Conservation (phyloP, 768 basidiomycete species). For the Chalciporus piperatus region DNA sequence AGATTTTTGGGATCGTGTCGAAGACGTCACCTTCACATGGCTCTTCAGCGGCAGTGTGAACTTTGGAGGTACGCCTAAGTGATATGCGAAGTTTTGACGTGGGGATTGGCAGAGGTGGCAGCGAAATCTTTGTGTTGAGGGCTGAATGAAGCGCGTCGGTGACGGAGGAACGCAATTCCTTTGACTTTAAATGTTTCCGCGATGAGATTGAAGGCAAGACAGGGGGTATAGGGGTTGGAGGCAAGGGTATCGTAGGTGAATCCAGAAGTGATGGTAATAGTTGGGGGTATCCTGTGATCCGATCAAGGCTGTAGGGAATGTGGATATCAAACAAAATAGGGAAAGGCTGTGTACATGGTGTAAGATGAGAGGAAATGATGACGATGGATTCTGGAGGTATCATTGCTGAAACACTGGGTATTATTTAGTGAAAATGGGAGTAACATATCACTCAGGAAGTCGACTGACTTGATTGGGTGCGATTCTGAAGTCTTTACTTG, state of each 20-base stretch:
- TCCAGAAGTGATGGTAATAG: constrained; percentile 42
- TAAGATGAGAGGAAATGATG: constrained; percentile 38
- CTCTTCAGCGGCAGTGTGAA: not conserved
- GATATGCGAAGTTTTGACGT: constrained; percentile 19
- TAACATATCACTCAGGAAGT: not conserved
- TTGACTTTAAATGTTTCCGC: constrained; percentile 7
- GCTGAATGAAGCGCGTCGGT: constrained; percentile 23
- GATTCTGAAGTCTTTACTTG: constrained; percentile 68
- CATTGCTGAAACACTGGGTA: constrained; percentile 50
- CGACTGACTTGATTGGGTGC: constrained; percentile 78
- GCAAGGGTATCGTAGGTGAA: constrained; percentile 26
- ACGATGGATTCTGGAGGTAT: constrained; percentile 50
- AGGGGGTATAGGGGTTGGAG: constrained; percentile 18
- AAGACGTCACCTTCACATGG: not conserved
- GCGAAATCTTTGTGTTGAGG: constrained; percentile 16
- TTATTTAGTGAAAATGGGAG: not conserved
- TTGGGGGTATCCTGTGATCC: constrained; percentile 40
- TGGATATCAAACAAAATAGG: constrained; percentile 38
- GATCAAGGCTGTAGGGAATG: constrained; percentile 31
- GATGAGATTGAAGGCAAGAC: constrained; percentile 17
- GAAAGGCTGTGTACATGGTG: constrained; percentile 13
- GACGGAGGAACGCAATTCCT: constrained; percentile 16
- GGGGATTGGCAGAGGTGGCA: constrained; percentile 16
- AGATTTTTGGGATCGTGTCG: not conserved
- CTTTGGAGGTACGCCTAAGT: constrained; percentile 20